phyloP scores from a whole-genome alignment of 1,284 basidiomycete species.

The Ganoderma sp. region DNA sequence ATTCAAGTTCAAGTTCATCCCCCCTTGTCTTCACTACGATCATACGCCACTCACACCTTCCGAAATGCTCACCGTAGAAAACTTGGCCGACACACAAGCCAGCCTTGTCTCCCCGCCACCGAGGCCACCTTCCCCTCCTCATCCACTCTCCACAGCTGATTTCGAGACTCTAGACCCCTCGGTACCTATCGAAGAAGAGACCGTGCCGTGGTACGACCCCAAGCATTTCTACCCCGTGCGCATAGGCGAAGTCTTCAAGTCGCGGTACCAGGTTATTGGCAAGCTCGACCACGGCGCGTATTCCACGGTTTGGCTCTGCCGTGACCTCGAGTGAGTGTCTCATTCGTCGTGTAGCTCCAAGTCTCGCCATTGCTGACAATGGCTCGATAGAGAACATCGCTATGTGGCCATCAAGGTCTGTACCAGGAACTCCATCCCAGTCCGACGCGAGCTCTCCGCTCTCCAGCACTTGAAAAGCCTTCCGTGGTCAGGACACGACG shows the following conservation, averaged over 20 bases:
- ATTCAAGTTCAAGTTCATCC: no score
- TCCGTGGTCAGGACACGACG: neutral
- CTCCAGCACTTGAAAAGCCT: conserved; percentile 10
- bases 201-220: conserved; percentile 11
- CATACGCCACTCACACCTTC: no score
- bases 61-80: no score
- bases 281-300: conserved; percentile 25
- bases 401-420: conserved; percentile 13
- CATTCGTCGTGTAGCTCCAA: conserved; percentile 4
- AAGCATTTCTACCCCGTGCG: conserved; percentile 15
- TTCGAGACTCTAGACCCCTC: conserved; percentile 7
- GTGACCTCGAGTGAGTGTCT: conserved; percentile 33
- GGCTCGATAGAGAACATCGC: neutral
- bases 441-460: conserved; percentile 13
- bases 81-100: no score
- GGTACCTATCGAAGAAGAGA: conserved; percentile 12
- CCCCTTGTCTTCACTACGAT: no score
- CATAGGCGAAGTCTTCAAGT: conserved; percentile 31
- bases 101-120: no score
- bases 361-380: neutral
- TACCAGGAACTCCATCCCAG: conserved; percentile 2
- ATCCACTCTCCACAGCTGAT: conserved; percentile 9
- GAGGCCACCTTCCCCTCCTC: conserved; percentile 14
- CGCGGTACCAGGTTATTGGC: conserved; percentile 37
- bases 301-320: conserved; percentile 39